phyloP scores from a whole-genome alignment of 2,329 filamentous ascomycete genomes.

The Hypoxylon sp. region DNA sequence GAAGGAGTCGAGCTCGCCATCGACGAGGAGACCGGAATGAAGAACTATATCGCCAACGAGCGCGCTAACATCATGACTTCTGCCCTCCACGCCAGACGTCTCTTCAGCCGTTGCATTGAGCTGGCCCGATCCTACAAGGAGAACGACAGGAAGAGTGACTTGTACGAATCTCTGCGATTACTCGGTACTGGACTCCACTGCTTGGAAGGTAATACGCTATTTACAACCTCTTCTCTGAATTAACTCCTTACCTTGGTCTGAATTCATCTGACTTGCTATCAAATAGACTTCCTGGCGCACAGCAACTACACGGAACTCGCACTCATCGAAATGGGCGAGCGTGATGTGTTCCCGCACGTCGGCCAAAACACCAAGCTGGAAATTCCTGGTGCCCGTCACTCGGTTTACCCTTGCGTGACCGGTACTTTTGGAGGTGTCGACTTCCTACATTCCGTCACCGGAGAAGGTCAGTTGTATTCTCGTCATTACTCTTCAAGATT shows the following conservation, averaged over 20 bases:
- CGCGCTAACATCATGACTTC: conserved; percentile 80
- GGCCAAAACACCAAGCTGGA: conserved; percentile 76
- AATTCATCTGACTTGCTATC: conserved; percentile 10
- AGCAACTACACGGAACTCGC: conserved; percentile 92
- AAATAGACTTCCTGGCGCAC: conserved; percentile 83
- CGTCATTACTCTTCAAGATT: neutral
- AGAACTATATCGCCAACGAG: conserved; percentile 95
- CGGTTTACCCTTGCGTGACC: conserved; percentile 84
- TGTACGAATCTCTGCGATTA: conserved; percentile 85
- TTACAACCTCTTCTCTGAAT: neutral
- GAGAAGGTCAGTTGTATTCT: conserved; percentile 57
- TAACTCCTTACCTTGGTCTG: neutral
- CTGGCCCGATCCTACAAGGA: conserved; percentile 78
- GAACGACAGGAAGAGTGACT: conserved; percentile 74
- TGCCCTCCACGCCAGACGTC: conserved; percentile 75
- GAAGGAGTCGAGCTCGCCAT: conserved; percentile 80
- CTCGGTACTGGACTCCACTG: conserved; percentile 91
- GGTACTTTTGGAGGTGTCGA: conserved; percentile 96
- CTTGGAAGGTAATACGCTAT: conserved; percentile 70
- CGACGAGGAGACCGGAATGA: conserved; percentile 78
- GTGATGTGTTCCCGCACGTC: conserved; percentile 84
- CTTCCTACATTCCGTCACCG: conserved; percentile 86
- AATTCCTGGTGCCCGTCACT: conserved; percentile 68
- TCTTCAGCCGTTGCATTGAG: conserved; percentile 78
- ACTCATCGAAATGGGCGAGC: conserved; percentile 85